Evolutionary conservation across 2,329 filamentous ascomycete genomes (phyloP), one percentile per base, ranked within the genome.

Genomic region (Chaetothyriales sp.): DNA sequence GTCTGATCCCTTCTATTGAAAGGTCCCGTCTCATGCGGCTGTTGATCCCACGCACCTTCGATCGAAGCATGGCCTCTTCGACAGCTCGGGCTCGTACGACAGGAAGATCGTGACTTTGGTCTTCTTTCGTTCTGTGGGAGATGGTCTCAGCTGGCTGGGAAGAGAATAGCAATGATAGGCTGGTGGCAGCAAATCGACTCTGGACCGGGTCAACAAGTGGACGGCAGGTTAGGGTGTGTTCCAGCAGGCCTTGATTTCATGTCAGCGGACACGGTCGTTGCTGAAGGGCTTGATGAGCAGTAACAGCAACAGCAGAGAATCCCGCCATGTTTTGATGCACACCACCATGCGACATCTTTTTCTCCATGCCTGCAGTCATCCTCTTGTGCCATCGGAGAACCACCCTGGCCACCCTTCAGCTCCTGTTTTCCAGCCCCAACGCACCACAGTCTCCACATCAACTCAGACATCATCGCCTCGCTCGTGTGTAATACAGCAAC

Each of bases 1-100:
- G 86, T 88, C 87, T 93, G 86, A 93, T 82, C 73, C 84, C 84
- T 87, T 88, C 84, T 78, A 82, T 66, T 79, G 84, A 87, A 86
- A 87, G 84, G 85, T 87, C 86, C 86, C 75, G 69, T 68, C 60
- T 61, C 64, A 61, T 65, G 64, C 62, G 55, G 61, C 53, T 59
- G 50, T 39, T 54, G 53, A 56, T 54, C 55, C 59, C 53, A 51
- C 51, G 32, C 36, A 44, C 43, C 22, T 44, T 47, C 43, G 43
- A 22, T 25, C 18, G 18, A 39, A 36, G 43, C 25, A 28, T 43
- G 25, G 15, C 48, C n/a, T 22, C 51, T 32, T 32, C 49, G 52
- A 44, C 46, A 46, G 28, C 46, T 46, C 39, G 42, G 46, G 18
- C 9, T 20, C 19, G 44, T 18, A 43, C 8, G 28, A 47, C 44